Conservation (phyloP, 495 filamentous ascomycete species). For the Neurospora pannonica region DNA sequence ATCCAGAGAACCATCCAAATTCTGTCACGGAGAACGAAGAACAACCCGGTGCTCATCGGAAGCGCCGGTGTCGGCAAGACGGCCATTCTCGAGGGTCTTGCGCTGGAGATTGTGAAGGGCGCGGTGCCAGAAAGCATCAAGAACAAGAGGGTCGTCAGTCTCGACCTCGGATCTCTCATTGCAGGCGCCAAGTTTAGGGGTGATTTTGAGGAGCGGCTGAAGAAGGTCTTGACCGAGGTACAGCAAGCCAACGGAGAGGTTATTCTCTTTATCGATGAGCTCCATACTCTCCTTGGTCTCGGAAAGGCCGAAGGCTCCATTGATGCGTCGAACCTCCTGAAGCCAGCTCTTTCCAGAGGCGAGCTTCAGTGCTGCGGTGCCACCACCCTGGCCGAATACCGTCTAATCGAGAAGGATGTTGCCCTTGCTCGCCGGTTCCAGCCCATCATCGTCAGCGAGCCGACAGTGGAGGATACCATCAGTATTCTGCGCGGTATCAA, state of each 20-base stretch:
- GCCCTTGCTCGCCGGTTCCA: constrained; percentile 89
- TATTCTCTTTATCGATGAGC: constrained; percentile 92
- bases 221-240: constrained; percentile 83
- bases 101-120: constrained; percentile 80
- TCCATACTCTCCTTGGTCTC: constrained; percentile 83
- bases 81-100: constrained; percentile 85
- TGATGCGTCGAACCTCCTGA: constrained; percentile 90
- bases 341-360: constrained; percentile 84
- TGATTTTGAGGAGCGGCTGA: constrained; percentile 92
- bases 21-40: constrained; percentile 86
- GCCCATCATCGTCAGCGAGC: constrained; percentile 82
- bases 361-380: constrained; percentile 94
- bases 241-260: constrained; percentile 79
- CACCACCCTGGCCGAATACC: constrained; percentile 86
- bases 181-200: constrained; percentile 93
- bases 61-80: constrained; percentile 93
- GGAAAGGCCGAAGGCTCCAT: constrained; percentile 95
- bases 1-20: constrained; percentile 93
- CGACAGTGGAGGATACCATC: constrained; percentile 82
- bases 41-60: constrained; percentile 93
- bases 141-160: constrained; percentile 75
- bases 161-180: constrained; percentile 87
- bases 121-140: constrained; percentile 97
- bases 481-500: constrained; percentile 96
- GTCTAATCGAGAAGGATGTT: constrained; percentile 90